Percentiles rank a stretch among this genome's conserved stretches.
These are phyloP conservation scores for Claviceps pazoutovae DNA, from an alignment of 2,329 filamentous ascomycete species.

Conservation along the genomic window DNA sequence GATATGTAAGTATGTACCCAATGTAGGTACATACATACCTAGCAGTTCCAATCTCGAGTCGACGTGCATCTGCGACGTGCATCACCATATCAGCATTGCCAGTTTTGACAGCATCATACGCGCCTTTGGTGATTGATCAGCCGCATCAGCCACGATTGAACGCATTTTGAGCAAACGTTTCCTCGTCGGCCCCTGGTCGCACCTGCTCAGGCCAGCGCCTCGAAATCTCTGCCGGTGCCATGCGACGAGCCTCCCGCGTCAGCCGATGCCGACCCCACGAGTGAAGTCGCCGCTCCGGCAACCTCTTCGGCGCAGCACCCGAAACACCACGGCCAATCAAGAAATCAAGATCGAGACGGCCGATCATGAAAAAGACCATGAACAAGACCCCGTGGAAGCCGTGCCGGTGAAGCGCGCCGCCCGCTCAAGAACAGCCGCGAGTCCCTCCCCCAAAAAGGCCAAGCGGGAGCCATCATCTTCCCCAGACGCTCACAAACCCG, in stretches of 20 bases:
- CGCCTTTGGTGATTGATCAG: no score
- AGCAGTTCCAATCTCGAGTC: no score
- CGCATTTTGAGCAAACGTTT: no score
- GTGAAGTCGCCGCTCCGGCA: neutral
- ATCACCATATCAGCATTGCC: no score
- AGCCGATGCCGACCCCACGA: neutral
- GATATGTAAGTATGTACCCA: no score
- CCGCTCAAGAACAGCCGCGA: conserved; percentile 16
- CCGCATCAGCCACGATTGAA: no score
- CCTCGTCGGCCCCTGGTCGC: no score
- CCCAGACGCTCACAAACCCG: neutral
- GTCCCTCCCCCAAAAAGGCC: conserved; percentile 1
- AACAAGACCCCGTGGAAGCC: no score
- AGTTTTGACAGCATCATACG: no score
- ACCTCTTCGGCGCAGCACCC: conserved; percentile 3
- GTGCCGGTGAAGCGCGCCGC: neutral
- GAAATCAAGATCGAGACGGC: neutral
- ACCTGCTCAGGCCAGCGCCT: no score
- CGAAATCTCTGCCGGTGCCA: neutral
- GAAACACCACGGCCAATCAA: neutral
- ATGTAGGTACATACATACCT: no score
- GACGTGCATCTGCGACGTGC: no score
- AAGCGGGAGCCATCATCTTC: conserved; percentile 2
- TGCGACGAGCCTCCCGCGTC: neutral
- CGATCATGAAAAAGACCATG: neutral